Evolutionary conservation across 306 rosid genomes (phyloP), one percentile per base, ranked within the genome.

Genomic region (Castanea mollissima): DNA sequence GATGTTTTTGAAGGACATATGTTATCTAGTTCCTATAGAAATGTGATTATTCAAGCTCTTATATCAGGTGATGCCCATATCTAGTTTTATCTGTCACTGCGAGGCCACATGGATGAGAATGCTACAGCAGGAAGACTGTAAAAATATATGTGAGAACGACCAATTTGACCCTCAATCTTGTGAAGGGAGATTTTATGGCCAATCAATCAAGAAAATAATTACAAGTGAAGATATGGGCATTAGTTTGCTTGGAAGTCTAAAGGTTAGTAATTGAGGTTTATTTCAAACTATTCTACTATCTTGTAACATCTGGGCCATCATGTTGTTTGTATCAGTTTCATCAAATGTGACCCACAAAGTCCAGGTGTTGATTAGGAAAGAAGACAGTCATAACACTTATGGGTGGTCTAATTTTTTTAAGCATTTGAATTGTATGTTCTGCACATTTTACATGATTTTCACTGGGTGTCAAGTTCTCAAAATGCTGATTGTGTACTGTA

Each of bases 241-340:
- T 76, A 67, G 82, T 77, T 84, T 95, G 88, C 84, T 92, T 65
- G 97, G 99, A 71, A 78, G 78, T 85, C 82, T 95, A 76, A 89
- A 90, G 97, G 99, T 94, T 74, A 21, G 83, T 82, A 25, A 74
- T 29, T 60, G 83, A 38, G 3, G 52, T 56, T 81, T 55, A 55
- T 71, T 78, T 55, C 77, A 78, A 72, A 74, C 31, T 74, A 55
- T 81, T 29, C 78, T 73, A 46, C 44, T 49, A 56, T 63, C 74
- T 85, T 75, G 68, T 51, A 54, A 78, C 16, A 60, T 51, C 74
- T 75, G 65, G 60, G 16, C 75, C 79, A 59, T 73, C n/a, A n/a
- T 31, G 6, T 67, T 80, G 29, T 74, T 49, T 71, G 15, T 49
- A 52, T 29, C 49, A 70, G 52, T 71, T 74, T 60, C 76, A 55